A percentile compares a stretch with the other conserved stretches of the same genome.
Evolutionary conservation across 495 filamentous ascomycete genomes (phyloP).

Genomic region (Penicillium fimorum): DNA sequence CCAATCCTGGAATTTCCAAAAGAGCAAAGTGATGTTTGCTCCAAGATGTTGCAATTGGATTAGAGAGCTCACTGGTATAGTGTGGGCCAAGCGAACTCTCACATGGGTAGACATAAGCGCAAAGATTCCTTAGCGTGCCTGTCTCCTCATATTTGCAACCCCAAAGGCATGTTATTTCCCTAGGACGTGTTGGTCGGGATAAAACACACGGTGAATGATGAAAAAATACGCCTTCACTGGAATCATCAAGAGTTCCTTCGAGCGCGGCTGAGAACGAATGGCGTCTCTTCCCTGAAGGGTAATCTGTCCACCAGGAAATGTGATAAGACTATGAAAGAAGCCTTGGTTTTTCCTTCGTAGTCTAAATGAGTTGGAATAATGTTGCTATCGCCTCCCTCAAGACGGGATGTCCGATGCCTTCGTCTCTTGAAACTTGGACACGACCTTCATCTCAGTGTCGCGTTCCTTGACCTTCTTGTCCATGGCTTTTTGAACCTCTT

Average conservation of each 20-base stretch:
- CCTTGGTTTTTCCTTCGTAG: background rate
- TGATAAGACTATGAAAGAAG: background rate
- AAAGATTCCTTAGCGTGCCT: background rate
- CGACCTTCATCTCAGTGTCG: constrained; percentile 46
- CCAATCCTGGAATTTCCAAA: background rate
- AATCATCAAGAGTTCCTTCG: background rate
- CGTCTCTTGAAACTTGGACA: constrained; percentile 45
- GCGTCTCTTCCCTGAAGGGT: background rate
- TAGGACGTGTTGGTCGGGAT: background rate
- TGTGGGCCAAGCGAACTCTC: background rate
- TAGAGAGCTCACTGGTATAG: background rate
- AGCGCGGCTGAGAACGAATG: no score
- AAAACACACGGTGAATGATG: background rate
- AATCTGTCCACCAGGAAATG: no score
- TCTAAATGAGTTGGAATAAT: background rate
- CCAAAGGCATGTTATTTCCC: background rate
- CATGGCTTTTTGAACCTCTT: constrained; percentile 42
- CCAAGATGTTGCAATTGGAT: background rate
- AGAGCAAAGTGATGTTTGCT: background rate
- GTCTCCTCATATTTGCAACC: background rate
- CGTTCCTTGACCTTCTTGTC: constrained; percentile 49
- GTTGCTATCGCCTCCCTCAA: constrained; percentile 15
- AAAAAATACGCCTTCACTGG: background rate
- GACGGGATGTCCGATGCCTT: constrained; percentile 36
- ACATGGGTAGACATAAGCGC: background rate